Percentiles rank a stretch among this genome's conserved stretches.
Conservation (phyloP, 305 asterid species). For the Ruellia speciosa region DNA sequence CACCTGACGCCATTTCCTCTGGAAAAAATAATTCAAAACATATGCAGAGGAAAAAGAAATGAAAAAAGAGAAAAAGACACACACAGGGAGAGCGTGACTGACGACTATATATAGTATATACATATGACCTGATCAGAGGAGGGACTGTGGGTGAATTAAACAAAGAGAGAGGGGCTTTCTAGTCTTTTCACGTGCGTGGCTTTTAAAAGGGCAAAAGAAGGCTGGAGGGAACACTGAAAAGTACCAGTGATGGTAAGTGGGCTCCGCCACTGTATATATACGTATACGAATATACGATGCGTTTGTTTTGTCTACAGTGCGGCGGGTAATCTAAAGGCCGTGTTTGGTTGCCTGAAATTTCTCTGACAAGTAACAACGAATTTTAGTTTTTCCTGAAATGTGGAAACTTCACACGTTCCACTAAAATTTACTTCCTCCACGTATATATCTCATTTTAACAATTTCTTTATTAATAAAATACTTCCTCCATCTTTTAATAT, state of each 20-base stretch:
- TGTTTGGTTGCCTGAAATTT: constrained; percentile 20
- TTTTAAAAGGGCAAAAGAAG: constrained; percentile 25
- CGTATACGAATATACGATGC: too few species aligned
- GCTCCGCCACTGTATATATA: constrained; percentile 20
- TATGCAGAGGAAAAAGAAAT: not conserved
- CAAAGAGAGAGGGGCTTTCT: constrained; percentile 22
- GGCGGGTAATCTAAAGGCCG: constrained; percentile 15
- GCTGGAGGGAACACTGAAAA: not conserved
- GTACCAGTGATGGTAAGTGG: constrained; percentile 26
- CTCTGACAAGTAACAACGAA: not conserved
- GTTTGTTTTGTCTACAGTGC: too few species aligned
- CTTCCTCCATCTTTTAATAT: too few species aligned
- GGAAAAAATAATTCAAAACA: not conserved
- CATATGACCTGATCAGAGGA: constrained; percentile 1
- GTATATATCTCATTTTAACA: too few species aligned
- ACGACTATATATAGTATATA: constrained; percentile 1
- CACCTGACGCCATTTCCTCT: constrained; percentile 51
- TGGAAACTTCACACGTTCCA: not conserved
- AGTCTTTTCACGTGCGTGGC: constrained; percentile 19
- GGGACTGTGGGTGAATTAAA: constrained; percentile 21
- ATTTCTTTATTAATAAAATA: too few species aligned
- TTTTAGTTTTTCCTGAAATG: not conserved
- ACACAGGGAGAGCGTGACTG: not conserved
- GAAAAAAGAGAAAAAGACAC: too few species aligned
- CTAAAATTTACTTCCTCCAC: too few species aligned